Evolutionary conservation across 1,139 yeast species (phyloP), one percentile per base, ranked within the genome.

Genomic region (Yamadazyma dushanensis): DNA sequence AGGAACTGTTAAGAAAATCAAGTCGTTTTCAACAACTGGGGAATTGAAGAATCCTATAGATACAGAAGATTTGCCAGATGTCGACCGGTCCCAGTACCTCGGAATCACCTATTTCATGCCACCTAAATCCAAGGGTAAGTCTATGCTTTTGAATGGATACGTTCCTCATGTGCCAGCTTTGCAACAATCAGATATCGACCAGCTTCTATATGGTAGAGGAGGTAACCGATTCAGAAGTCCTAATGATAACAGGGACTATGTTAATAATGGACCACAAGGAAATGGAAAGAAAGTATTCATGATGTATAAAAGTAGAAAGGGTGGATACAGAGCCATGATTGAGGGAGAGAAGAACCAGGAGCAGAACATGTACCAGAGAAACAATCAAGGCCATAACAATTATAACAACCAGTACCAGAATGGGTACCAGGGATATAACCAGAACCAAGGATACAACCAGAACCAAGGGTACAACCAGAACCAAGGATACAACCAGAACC

Each of bases 141-240:
- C 95, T 3, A 85, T 92, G 86, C 66, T 92, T 17, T 61, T 92
- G 43, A 85, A 82, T 36, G 97, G 97, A 0, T 86, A 71, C 49
- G 78, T 81, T 41, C 73, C 88, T 2, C 81, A 80, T 41, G 62
- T 63, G 15, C 70, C 73, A 9, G 82, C 82, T 2, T 66, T 90
- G 32, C 78, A 79, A 3, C 78, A 73, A 30, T 83, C 83, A 38
- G 96, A 89, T 54, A 74, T 72, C 36, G 86, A 82, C 41, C 66
- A 74, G n/a, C 67, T 88, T 18, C 50, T 70, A 31, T 77, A 78
- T 46, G 63, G 68, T 3, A 48, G 55, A 40, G 54, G 59, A 17
- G 61, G 62, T 6, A 51, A 49, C 33, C 51, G 70, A 37, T 66
- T 64, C 47, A 54, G 63, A 26, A 53, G 59, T 24, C 60, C 62